Base-by-base conservation (phyloP, 331 rosid genomes). In the Quercus tomentella region DNA sequence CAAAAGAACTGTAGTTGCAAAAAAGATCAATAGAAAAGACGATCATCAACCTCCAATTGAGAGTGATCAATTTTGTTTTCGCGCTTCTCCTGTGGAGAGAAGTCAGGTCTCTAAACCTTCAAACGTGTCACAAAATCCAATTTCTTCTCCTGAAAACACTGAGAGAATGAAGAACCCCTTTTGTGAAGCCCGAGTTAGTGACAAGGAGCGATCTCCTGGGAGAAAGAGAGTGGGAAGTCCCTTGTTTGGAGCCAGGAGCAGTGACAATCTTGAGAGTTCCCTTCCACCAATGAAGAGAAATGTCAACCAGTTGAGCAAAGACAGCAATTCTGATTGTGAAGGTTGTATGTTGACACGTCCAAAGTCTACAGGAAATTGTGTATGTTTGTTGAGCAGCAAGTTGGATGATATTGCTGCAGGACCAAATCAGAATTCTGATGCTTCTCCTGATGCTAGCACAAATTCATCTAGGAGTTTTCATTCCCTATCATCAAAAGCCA, bases 1-100 rank as follows among this genome's bases (percentile, higher is more conserved):
- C 63, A 89, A 89, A 79, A 68, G 92, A 82, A 87, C 86, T 30
- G 82, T 83, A 11, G 66, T 80, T 62, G 89, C 77, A 6, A 79
- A 86, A 80, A 87, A 87, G 83, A 57, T 87, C 72, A 72, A 35
- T 52, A 77, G 68, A 58, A 87, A 77, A 45, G 80, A 55, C 21
- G 62, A 80, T 72, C 76, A 3, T 28, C 76, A 77, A 26, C 52
- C 11, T 28, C 33, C 28, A 56, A 75, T 58, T 57, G 89, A 79
- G 76, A 79, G 70, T 69, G 78, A 77, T 72, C 85, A 72, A 43
- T 70, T 79, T 11, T 65, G 58, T 81, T 66, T 67, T 17, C 80
- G 28, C 30, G 65, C 69, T 56, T 57, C 78, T 79, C 73, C 33
- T 35, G 18, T 28, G 28, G 85, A 76, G 77, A 74, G 79, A 80